Percentiles rank a stretch among this genome's conserved stretches.
Conservation (phyloP, 768 basidiomycete species). For the Heimioporus sp. region DNA sequence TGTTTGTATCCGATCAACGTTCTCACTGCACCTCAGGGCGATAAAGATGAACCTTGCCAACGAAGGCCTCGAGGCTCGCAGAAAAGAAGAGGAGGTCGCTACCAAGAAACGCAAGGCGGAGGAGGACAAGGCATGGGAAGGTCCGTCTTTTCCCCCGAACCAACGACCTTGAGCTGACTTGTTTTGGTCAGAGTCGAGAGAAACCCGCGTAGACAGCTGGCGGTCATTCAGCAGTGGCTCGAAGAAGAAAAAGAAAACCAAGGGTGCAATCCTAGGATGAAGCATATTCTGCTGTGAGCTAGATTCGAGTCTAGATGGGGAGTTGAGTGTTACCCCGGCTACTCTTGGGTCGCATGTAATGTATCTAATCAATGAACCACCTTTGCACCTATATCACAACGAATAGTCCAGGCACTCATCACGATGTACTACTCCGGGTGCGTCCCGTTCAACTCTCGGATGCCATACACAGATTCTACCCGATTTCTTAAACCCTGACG, state of each 20-base stretch:
- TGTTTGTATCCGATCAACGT: background rate
- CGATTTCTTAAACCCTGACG: too few relatives aligned
- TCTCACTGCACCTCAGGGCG: constrained; percentile 49
- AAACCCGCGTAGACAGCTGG: constrained; percentile 85
- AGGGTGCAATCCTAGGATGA: constrained; percentile 66
- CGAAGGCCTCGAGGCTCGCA: constrained; percentile 89
- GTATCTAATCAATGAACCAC: constrained; percentile 9
- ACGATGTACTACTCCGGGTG: too few relatives aligned
- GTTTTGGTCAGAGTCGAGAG: constrained; percentile 55
- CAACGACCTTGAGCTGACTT: background rate
- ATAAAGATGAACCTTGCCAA: constrained; percentile 90
- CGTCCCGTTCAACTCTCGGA: too few relatives aligned
- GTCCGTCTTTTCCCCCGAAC: constrained; percentile 36
- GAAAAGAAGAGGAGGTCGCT: constrained; percentile 83
- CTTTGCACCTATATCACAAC: background rate
- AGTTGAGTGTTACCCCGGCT: constrained; percentile 14
- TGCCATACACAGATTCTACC: too few relatives aligned
- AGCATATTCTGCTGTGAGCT: constrained; percentile 2
- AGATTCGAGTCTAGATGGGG: background rate
- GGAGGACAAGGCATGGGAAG: constrained; percentile 89
- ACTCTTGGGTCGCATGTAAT: constrained; percentile 1
- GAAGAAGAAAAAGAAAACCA: constrained; percentile 85
- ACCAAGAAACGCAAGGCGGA: constrained; percentile 83
- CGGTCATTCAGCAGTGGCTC: constrained; percentile 60
- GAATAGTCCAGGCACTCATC: too few relatives aligned